Conservation (phyloP, 352 stramenopile species). For the Phytophthora quininea region DNA sequence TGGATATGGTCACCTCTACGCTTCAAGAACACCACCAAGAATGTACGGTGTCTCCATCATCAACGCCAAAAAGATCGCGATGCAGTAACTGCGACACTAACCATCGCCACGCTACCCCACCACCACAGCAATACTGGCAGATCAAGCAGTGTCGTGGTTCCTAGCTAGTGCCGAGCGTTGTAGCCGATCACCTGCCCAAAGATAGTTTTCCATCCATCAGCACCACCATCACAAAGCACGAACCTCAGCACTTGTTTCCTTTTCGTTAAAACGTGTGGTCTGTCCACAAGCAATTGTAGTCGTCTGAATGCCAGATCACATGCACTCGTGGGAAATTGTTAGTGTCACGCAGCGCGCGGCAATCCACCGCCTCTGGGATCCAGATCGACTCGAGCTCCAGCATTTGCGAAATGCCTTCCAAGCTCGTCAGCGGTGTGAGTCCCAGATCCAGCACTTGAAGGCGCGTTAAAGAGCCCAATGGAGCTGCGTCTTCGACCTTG, state of each 20-base stretch:
- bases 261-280: constrained; percentile 46
- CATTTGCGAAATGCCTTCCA: constrained; percentile 42
- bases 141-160: constrained; percentile 12
- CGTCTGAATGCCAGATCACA: constrained; percentile 64
- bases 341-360: constrained; percentile 44
- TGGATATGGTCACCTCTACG: constrained; percentile 18
- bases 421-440: constrained; percentile 49
- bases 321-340: constrained; percentile 50
- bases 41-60: too few relatives aligned
- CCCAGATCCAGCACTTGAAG: constrained; percentile 58
- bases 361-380: constrained; percentile 51
- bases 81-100: constrained; percentile 12
- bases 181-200: constrained; percentile 36
- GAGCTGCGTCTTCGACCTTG: constrained; percentile 47
- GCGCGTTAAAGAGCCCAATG: constrained; percentile 36
- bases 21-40: constrained; percentile 19
- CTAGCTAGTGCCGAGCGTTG: constrained; percentile 21
- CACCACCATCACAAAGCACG: not conserved
- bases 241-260: constrained; percentile 3
- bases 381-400: constrained; percentile 51
- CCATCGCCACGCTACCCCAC: constrained; percentile 11
- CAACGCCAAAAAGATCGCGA: constrained; percentile 17
- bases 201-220: constrained; percentile 32
- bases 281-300: constrained; percentile 73
- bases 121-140: constrained; percentile 32